These are phyloP conservation scores for Pythium phragmitis DNA, from an alignment of 352 stramenopile species.

Conservation along the genomic window DNA sequence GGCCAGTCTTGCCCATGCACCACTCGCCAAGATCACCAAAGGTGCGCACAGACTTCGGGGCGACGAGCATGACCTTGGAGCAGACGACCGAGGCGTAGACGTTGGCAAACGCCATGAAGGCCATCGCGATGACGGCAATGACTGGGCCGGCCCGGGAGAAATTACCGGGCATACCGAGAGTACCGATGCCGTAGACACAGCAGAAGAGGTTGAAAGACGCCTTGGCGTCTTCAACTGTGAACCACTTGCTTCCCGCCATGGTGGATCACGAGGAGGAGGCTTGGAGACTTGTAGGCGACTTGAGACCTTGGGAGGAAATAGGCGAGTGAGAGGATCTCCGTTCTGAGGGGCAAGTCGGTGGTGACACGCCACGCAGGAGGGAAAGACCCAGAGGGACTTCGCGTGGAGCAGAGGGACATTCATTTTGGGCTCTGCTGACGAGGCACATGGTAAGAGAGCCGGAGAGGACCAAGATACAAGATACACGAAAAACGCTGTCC, in stretches of 20 bases:
- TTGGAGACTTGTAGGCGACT: not conserved
- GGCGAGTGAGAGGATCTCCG: not conserved
- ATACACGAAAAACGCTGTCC: not conserved
- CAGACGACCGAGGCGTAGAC: constrained; percentile 55
- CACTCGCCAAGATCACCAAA: constrained; percentile 64
- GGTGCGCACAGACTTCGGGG: constrained; percentile 46
- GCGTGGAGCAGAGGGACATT: not conserved
- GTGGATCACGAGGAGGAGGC: not conserved
- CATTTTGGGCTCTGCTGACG: not conserved
- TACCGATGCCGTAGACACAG: constrained; percentile 63
- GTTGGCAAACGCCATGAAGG: constrained; percentile 67
- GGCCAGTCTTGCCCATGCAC: constrained; percentile 46
- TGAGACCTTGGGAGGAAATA: constrained; percentile 4
- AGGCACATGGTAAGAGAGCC: not conserved
- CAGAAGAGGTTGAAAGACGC: constrained; percentile 58
- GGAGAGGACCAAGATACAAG: not conserved
- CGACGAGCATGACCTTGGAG: constrained; percentile 56
- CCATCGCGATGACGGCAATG: constrained; percentile 45
- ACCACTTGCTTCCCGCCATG: constrained; percentile 29
- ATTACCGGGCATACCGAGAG: constrained; percentile 64
- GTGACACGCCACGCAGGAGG: not conserved
- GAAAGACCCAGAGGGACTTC: not conserved
- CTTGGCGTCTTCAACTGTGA: constrained; percentile 63
- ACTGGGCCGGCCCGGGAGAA: constrained; percentile 50
- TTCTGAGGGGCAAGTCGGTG: not conserved